phyloP scores from a whole-genome alignment of 176 grass and related monocot genomes.

The Carex littledalei region DNA sequence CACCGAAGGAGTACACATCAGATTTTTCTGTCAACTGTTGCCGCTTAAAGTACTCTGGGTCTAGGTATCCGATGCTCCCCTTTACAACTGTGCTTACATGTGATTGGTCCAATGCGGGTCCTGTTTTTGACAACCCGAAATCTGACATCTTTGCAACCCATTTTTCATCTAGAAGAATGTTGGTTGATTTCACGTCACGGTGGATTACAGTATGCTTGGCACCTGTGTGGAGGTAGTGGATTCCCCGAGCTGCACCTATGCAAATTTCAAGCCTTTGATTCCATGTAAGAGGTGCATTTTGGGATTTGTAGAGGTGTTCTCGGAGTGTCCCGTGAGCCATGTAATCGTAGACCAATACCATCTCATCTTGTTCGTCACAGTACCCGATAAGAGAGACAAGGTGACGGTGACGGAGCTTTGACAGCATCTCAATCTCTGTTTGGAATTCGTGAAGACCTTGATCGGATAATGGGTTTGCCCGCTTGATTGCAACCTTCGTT shows the following conservation, averaged over 20 bases:
- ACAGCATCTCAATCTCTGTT: conserved; percentile 70
- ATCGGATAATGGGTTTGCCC: conserved; percentile 45
- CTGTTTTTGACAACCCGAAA: conserved; percentile 59
- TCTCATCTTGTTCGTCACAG: conserved; percentile 61
- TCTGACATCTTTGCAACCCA: conserved; percentile 67
- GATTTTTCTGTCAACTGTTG: conserved; percentile 69
- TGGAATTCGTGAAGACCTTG: conserved; percentile 66
- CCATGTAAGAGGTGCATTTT: conserved; percentile 50
- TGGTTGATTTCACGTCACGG: conserved; percentile 71
- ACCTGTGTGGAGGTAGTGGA: conserved; percentile 71
- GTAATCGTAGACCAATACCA: conserved; percentile 78
- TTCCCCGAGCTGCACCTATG: conserved; percentile 49
- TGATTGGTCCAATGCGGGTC: conserved; percentile 36
- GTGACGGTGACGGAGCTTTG: conserved; percentile 63
- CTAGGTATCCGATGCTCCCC: conserved; percentile 70
- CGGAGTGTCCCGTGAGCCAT: conserved; percentile 54
- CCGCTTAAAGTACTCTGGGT: conserved; percentile 63
- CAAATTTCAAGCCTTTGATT: conserved; percentile 66
- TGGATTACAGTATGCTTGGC: conserved; percentile 62
- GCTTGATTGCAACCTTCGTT: conserved; percentile 64
- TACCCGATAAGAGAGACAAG: conserved; percentile 70
- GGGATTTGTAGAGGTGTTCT: conserved; percentile 50
- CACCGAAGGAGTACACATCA: conserved; percentile 78
- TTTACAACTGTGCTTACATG: conserved; percentile 74
- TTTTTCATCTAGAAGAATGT: conserved; percentile 66